phyloP scores from a whole-genome alignment of 805 yeast genomes.

The Blastobotrys peoriensis region DNA sequence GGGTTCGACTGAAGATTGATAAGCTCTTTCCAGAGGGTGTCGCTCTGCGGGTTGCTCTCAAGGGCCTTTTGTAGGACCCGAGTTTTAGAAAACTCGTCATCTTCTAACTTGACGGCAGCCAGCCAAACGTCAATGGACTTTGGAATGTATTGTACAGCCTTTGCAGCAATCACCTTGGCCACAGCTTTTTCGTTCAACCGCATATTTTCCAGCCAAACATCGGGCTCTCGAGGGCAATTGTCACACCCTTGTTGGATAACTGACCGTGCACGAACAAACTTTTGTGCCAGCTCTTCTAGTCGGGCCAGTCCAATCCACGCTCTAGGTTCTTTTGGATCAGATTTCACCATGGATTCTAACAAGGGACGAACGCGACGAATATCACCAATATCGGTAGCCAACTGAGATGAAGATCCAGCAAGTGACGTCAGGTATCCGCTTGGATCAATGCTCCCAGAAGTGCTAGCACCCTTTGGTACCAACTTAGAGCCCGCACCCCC shows the following conservation, averaged over 20 bases:
- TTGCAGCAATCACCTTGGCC: slow-evolving; percentile 55
- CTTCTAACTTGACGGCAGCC: slow-evolving; percentile 61
- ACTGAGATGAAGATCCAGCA: slow-evolving; percentile 2
- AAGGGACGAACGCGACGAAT: slow-evolving; percentile 51
- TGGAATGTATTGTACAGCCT: slow-evolving; percentile 55
- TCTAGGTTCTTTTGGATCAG: slow-evolving; percentile 66
- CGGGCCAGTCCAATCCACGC: slow-evolving; percentile 87
- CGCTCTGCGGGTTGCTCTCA: slow-evolving; percentile 53
- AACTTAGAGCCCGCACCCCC: background rate
- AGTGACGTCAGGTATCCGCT: slow-evolving; percentile 40
- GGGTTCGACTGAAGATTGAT: slow-evolving; percentile 53
- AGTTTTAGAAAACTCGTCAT: slow-evolving; percentile 45
- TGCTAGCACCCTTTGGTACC: slow-evolving; percentile 10
- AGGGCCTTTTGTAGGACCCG: slow-evolving; percentile 65
- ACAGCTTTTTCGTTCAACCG: slow-evolving; percentile 49
- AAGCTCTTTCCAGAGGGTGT: slow-evolving; percentile 61
- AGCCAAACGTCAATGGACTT: slow-evolving; percentile 65
- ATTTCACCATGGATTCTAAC: slow-evolving; percentile 58
- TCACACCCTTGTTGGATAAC: slow-evolving; percentile 71
- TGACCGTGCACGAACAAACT: slow-evolving; percentile 48
- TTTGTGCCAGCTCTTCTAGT: slow-evolving; percentile 61
- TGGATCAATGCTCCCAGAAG: slow-evolving; percentile 30
- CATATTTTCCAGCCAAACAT: slow-evolving; percentile 77
- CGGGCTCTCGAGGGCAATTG: slow-evolving; percentile 58
- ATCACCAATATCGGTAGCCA: slow-evolving; percentile 44